Evolutionary conservation across 176 grass and related monocot species (phyloP), one percentile per base, ranked within the genome.

Genomic region (Coix lacrymajobi): DNA sequence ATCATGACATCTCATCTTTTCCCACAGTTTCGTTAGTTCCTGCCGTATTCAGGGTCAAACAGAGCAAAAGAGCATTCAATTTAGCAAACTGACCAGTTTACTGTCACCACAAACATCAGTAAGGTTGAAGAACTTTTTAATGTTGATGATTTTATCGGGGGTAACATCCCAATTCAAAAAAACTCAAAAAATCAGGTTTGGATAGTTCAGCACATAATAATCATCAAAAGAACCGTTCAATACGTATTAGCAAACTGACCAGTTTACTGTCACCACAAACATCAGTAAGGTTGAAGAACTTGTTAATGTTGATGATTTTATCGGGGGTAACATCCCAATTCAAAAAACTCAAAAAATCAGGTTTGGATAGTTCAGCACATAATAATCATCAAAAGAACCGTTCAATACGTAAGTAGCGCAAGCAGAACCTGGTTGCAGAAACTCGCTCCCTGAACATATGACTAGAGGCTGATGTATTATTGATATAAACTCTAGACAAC

Each of bases 21-120:
- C 96, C 93, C 96, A 99, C 22, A 99, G 83, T 14, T 88, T 78
- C 14, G 93, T 80, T 39, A 93, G 91, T 36, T 99, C 96, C 96
- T 99, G 87, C 32, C 24, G 79, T 5, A 86, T 82, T 30, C 43
- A 78, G 13, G 48, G 7, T 37, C 17, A 24, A 13, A 16, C 37
- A 57, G n/a, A 71, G 77, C 52, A 80, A 67, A 24, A 22, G 2
- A 58, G 4, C 20, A 71, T 5, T 19, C 3, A 69, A 1, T 51
- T 39, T 39, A 40, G 5, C n/a, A 32, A 4, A 61, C 19, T 24
- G n/a, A 58, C 14, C 5, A 3, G 3, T 33, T 65, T 65, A 74
- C 11, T 51, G 66, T 81, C 34, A 30, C 28, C 45, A 22, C 22
- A 41, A 48, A 40, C 25, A 68, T 62, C 11, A 36, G 24, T 24